A percentile compares a stretch with the other conserved stretches of the same genome.
Conservation (phyloP, 345 rosid species). For the Melaleuca quinquenervia region DNA sequence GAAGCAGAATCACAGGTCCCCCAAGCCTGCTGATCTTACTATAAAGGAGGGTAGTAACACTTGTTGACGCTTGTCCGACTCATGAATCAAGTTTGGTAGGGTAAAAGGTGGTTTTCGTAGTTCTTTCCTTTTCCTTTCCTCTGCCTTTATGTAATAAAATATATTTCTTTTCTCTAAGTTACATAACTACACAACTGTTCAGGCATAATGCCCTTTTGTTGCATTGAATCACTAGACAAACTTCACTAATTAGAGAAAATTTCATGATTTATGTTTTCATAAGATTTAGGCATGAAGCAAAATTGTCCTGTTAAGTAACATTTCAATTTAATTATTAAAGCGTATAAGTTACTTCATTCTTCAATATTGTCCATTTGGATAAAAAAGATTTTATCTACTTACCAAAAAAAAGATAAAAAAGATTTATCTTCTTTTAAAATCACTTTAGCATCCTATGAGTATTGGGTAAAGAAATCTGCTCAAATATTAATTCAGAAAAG, state of each 20-base stretch:
- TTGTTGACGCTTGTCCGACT: background rate
- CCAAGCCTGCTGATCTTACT: background rate
- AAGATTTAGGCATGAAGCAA: background rate
- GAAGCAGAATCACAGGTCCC: background rate
- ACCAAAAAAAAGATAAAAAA: no score
- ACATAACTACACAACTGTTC: background rate
- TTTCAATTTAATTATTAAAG: background rate
- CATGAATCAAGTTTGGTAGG: background rate
- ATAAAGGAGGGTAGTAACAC: background rate
- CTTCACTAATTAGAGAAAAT: background rate
- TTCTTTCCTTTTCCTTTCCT: background rate
- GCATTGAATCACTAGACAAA: background rate
- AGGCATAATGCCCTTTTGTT: background rate
- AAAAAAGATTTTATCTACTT: background rate
- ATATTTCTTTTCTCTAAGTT: background rate
- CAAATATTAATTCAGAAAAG: no score
- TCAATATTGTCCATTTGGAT: background rate
- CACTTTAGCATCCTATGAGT: background rate
- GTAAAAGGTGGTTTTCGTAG: background rate
- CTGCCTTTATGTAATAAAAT: background rate
- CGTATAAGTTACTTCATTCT: background rate
- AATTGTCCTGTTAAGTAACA: background rate
- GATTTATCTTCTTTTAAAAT: background rate
- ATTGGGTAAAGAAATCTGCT: background rate
- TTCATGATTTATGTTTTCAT: background rate